phyloP scores from a whole-genome alignment of 768 basidiomycete species.

The Lentinula sp. region DNA sequence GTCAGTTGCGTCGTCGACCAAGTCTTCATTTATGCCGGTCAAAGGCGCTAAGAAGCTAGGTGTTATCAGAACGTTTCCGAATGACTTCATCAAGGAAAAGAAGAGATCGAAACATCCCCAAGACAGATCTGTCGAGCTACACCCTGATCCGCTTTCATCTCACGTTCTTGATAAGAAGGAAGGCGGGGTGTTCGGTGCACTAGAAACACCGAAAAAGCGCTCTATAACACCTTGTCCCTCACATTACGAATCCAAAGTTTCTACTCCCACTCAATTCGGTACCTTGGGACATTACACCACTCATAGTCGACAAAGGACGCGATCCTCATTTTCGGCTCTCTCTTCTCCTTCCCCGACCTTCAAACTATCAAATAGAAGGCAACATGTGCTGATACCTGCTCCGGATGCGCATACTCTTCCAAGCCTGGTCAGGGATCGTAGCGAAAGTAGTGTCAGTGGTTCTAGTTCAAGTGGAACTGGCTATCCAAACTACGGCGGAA shows the following conservation, averaged over 20 bases:
- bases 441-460: background rate
- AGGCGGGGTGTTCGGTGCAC: background rate
- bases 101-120: background rate
- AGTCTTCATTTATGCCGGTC: background rate
- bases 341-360: background rate
- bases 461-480: constrained; percentile 3
- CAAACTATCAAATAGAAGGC: background rate
- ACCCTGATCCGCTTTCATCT: background rate
- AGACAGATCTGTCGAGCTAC: background rate
- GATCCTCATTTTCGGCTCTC: background rate
- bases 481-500: background rate
- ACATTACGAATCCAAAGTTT: background rate
- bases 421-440: background rate
- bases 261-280: background rate
- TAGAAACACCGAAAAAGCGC: background rate
- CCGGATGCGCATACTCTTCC: background rate
- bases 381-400: background rate
- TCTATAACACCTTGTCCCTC: background rate
- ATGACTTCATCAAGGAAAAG: background rate
- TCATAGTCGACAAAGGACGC: constrained; percentile 3
- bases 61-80: background rate
- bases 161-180: background rate
- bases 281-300: background rate
- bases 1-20: background rate
- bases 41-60: constrained; percentile 18